Evolutionary conservation across 345 rosid genomes (phyloP), one percentile per base, ranked within the genome.

Genomic region (Heritiera fomes): DNA sequence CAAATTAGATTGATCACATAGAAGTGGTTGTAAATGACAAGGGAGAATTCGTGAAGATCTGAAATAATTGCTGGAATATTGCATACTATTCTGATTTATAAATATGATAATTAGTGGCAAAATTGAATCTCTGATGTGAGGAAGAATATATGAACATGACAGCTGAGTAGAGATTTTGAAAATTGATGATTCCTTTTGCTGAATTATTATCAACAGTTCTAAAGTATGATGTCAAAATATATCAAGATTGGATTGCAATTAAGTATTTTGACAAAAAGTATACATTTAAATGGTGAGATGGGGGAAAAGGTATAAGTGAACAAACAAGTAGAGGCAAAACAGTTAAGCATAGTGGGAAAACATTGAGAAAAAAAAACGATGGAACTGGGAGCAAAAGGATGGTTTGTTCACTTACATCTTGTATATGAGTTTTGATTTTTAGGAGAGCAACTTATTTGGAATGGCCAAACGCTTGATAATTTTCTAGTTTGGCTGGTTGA

Each of bases 401-500:
- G 59, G 59, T 71, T 12, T 41, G 17, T 30, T 71, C 38, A 30
- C 56, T 49, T 71, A 55, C 23, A 49, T 71, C 59, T 71, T 49
- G 23, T 0, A 14, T 71, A 71, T 30, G 75, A 49, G 7, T 71
- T 71, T 69, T 10, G 5, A 28, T 6, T 70, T 47, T 3, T 14
- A 70, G 59, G 75, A 13, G 41, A 49, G 13, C n/a, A 49, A 30
- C 23, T 14, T 28, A 66, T 7, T 55, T 30, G 7, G 58, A 71
- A 71, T 15, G 59, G 59, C 40, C 23, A 55, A 49, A 49, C 28
- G 23, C 69, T 60, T 15, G 58, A 75, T 6, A 62, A 34, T 45
- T 75, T 75, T 75, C 2, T 46, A 34, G 67, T 74, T 55, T 28
- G 53, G 23, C 64, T n/a, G 53, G 45, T 73, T 58, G 8, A 38